A percentile compares a stretch with the other conserved stretches of the same genome.
Conservation (phyloP, 164 flowering plant species). For the Macadamia tetraphylla region DNA sequence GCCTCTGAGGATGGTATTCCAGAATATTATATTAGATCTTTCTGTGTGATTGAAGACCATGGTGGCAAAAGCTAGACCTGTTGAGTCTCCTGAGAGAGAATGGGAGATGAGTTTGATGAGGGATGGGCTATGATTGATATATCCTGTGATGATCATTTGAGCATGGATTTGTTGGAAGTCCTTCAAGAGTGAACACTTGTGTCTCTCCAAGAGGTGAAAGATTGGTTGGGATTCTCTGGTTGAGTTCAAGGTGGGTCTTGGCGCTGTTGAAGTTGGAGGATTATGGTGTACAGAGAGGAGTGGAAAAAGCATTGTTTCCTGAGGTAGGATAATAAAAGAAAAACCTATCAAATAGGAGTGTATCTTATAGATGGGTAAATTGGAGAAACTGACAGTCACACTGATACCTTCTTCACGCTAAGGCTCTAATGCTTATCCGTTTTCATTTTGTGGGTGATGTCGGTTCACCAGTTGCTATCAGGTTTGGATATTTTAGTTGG, state of each 20-base stretch:
- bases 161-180: not conserved
- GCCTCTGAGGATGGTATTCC: constrained; percentile 1
- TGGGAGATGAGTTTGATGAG: not conserved
- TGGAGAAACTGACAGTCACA: no score
- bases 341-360: not conserved
- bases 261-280: not conserved
- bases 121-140: not conserved
- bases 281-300: constrained; percentile 1
- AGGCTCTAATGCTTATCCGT: not conserved
- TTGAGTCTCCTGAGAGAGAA: not conserved
- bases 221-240: not conserved
- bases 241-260: constrained; percentile 2
- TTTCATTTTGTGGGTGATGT: constrained; percentile 8
- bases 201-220: no score
- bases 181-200: no score
- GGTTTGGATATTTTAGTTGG: constrained; percentile 10
- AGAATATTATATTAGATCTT: not conserved
- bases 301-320: no score
- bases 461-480: constrained; percentile 8
- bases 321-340: no score
- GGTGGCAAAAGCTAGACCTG: not conserved
- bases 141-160: not conserved
- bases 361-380: no score
- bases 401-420: constrained; percentile 3
- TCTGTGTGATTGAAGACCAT: not conserved